A percentile compares a stretch with the other conserved stretches of the same genome.
Evolutionary conservation across 192 early-diverging fungal genomes (phyloP).

Genomic region (Diversispora eburnea): DNA sequence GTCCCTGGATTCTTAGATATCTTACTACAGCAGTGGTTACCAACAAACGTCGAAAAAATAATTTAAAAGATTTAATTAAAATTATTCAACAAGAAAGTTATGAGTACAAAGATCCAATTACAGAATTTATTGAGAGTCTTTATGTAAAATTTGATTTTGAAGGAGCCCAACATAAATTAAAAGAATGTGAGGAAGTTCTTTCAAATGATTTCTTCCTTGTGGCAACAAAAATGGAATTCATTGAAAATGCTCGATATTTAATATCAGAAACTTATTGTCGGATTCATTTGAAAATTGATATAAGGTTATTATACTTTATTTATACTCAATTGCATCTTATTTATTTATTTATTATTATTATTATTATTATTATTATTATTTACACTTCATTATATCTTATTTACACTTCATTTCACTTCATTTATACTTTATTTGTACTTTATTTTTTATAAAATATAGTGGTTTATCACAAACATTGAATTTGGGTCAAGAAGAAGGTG

Average conservation of each 20-base stretch:
- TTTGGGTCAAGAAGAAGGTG: conserved; percentile 84
- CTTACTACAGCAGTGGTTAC: conserved; percentile 87
- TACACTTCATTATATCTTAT: not conserved
- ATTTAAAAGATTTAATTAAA: conserved; percentile 86
- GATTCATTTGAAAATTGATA: conserved; percentile 95
- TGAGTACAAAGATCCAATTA: conserved; percentile 87
- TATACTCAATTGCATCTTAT: not conserved
- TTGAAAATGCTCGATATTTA: conserved; percentile 90
- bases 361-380: no score
- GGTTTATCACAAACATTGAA: conserved; percentile 79
- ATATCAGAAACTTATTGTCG: conserved; percentile 97
- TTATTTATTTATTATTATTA: no score
- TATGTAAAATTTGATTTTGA: conserved; percentile 96
- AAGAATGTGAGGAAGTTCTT: conserved; percentile 84
- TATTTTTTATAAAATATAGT: conserved; percentile 24
- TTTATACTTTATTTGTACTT: conserved; percentile 4
- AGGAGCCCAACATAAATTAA: conserved; percentile 79
- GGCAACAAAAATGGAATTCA: conserved; percentile 84
- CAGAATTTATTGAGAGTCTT: conserved; percentile 88
- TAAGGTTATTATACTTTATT: conserved; percentile 40
- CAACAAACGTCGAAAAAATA: conserved; percentile 80
- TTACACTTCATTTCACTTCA: no score
- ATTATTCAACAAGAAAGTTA: conserved; percentile 83
- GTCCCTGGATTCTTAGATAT: conserved; percentile 96
- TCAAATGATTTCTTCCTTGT: conserved; percentile 90